Base-by-base conservation (phyloP, 106 monocot genomes). In the Hemerocallis citrina region DNA sequence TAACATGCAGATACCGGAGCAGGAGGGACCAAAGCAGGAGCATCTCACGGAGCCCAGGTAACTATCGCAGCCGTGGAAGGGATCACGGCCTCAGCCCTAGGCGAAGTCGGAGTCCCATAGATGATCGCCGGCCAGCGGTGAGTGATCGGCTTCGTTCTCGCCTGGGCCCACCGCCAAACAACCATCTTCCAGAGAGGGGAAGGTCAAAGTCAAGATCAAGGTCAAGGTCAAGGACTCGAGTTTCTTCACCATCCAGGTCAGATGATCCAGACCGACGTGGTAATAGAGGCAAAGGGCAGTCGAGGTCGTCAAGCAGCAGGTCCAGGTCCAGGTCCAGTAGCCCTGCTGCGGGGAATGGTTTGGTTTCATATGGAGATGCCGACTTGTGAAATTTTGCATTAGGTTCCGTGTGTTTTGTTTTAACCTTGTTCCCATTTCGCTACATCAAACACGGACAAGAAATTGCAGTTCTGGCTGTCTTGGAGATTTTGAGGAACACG, bases 301-400 rank as follows among this genome's bases (percentile, higher is more conserved):
- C 46, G 5, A 15, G 46, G 3, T 55, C 55, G 55, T 52, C 22
- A 40, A 74, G 69, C 59, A 10, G 23, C 49, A 54, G 54, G 15
- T 30, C 31, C 56, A 72, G 64, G 21, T 75, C 75, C 6, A 57
- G 71, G 30, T 71, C 72, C 9, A 72, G 77, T 30, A 79, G 79
- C 40, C 74, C 74, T 23, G 60, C 51, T 28, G 55, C 54, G 16
- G 61, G 58, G 20, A 41, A 46, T 33, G 79, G 79, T 13, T 55
- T 79, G 65, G 79, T 79, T 24, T 69, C 79, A 16, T 79, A 79
- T 41, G 64, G 74, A 48, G 79, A 79, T 41, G 69, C 29, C 25
- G 38, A 61, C 43, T 44, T 33, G 5, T 61, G 28, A 61, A 37
- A 16, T 20, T 22, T 28, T 54, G 3, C 8, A 15, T 11, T 27